Evolutionary conservation across 768 basidiomycete species (phyloP).

Genomic region (Suillus discolor): DNA sequence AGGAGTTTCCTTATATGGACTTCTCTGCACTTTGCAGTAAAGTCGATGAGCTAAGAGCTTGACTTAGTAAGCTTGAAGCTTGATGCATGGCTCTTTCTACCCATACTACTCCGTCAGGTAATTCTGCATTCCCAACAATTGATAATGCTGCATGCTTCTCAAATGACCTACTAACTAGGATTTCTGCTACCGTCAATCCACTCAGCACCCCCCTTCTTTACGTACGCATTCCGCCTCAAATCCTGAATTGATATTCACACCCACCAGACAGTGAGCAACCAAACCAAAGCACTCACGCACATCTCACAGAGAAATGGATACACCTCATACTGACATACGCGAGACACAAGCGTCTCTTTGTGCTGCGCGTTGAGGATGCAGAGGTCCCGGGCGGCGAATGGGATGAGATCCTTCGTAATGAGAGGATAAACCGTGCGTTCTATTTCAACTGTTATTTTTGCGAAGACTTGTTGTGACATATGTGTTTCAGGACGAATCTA

Average conservation of each 20-base stretch:
- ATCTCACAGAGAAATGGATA: conserved; percentile 73
- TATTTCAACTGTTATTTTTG: background rate
- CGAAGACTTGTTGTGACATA: background rate
- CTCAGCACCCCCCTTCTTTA: conserved; percentile 84
- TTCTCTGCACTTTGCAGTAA: background rate
- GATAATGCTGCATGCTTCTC: conserved; percentile 1
- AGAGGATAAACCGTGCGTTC: conserved; percentile 72
- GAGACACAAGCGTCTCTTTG: conserved; percentile 65
- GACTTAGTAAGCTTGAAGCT: too few species aligned
- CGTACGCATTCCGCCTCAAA: conserved; percentile 51
- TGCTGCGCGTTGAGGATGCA: conserved; percentile 71
- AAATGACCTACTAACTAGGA: conserved; percentile 42
- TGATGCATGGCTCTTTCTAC: conserved; percentile 58
- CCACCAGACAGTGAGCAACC: conserved; percentile 66
- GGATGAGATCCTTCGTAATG: conserved; percentile 77
- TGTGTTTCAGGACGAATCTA: conserved; percentile 54
- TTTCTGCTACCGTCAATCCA: conserved; percentile 83
- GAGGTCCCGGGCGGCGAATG: conserved; percentile 70
- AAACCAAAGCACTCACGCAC: conserved; percentile 63
- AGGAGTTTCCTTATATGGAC: too few species aligned
- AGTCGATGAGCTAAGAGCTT: background rate
- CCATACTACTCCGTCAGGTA: conserved; percentile 61
- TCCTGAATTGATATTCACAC: conserved; percentile 7
- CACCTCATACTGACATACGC: conserved; percentile 76
- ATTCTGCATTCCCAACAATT: conserved; percentile 13